Evolutionary conservation across 352 stramenopile genomes (phyloP), one percentile per base, ranked within the genome.

Genomic region (Pythium aphanidermatum): DNA sequence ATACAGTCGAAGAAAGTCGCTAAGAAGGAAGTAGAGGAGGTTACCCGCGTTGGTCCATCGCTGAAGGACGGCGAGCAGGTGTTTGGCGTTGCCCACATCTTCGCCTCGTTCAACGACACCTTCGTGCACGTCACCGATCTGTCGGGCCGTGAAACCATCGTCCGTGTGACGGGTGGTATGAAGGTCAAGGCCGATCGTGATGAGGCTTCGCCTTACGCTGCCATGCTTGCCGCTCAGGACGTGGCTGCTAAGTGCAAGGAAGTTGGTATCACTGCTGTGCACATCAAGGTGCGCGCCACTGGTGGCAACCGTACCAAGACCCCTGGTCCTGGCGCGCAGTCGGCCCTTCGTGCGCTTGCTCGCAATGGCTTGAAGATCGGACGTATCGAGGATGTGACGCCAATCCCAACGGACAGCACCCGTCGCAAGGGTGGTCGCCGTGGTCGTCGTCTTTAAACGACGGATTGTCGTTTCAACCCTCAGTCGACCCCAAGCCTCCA

Each of bases 51-150:
- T 33, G 92, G 86, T 58, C 92, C 92, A 48, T 95, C 96, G 67
- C 73, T 97, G 41, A 87, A 92, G 55, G 96, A 99, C 60, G 96
- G 96, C 52, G 96, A 99, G 78, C 82, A 98, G 75, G 94, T 99
- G 48, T 99, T 99, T 63, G 97, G 88, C 49, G 96, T 99, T 45
- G 96, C 96, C 37, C 97, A 99, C 83, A 98, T 99, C 74, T 99
- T 99, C 74, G 97, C 97, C 45, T 99, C 90, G 59, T 98, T 98
- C 84, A 99, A 99, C 77, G 97, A 99, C 80, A 99, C 97, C 48
- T 99, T 99, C 74, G 96, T 99, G 53, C 97, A 99, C 74, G 95
- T 99, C 46, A 99, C 97, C 38, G 97, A 99, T 83, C 85, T 99
- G 35, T 99, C 96, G 48, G 97, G 97, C 63, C 85, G 96, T 41